Conservation (phyloP, 2,329 filamentous ascomycete genomes). For the Xylaria arbuscula region DNA sequence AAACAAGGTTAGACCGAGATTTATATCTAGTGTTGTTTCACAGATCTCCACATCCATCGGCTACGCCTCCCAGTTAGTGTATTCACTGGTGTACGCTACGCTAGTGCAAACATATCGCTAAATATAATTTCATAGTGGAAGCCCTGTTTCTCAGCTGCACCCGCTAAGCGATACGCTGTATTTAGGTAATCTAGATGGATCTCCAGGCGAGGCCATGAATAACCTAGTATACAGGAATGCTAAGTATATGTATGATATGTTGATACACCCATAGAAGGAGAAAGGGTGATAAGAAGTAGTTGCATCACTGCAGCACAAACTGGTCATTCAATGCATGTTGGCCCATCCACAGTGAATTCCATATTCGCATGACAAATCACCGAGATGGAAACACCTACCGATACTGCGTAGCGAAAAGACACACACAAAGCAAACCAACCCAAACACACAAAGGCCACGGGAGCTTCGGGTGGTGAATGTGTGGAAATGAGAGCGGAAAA, state of each 20-base stretch:
- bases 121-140: slow-evolving; percentile 31
- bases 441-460: background rate
- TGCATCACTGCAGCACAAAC: background rate
- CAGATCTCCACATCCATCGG: slow-evolving; percentile 7
- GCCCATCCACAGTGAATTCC: background rate
- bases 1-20: slow-evolving; percentile 24
- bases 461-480: background rate
- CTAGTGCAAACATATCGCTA: slow-evolving; percentile 15
- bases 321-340: background rate
- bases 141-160: slow-evolving; percentile 34
- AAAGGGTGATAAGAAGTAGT: background rate
- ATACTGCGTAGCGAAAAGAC: background rate
- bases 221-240: background rate
- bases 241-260: background rate
- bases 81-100: background rate
- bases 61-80: slow-evolving; percentile 7
- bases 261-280: background rate
- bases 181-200: background rate
- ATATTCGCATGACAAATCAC: slow-evolving; percentile 1
- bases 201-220: background rate
- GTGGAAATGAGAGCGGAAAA: slow-evolving; percentile 4
- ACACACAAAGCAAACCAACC: background rate
- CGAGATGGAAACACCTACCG: background rate
- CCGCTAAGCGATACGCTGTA: slow-evolving; percentile 13
- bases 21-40: slow-evolving; percentile 2